These are phyloP conservation scores for Verticillium longisporum DNA, from an alignment of 2,329 filamentous ascomycete genomes.

Conservation along the genomic window DNA sequence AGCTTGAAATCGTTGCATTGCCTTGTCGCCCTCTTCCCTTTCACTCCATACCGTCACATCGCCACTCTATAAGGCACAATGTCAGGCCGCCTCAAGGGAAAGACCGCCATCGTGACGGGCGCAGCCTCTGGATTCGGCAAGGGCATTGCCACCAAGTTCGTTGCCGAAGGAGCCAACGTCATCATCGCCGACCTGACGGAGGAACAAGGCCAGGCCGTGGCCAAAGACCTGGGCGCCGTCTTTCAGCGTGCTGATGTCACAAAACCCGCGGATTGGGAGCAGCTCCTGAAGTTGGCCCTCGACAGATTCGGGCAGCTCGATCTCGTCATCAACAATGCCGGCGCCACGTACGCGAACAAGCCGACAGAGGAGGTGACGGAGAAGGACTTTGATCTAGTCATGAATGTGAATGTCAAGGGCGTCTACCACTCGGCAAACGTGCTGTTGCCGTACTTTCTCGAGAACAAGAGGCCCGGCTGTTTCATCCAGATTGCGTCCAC, in stretches of 20 bases:
- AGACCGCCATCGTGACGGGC: slow-evolving; percentile 40
- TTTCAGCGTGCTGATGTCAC: slow-evolving; percentile 44
- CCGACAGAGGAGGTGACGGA: slow-evolving; percentile 58
- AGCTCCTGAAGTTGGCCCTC: slow-evolving; percentile 35
- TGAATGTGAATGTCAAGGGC: slow-evolving; percentile 63
- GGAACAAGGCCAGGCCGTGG: slow-evolving; percentile 40
- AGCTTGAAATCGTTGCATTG: neutral
- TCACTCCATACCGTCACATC: neutral
- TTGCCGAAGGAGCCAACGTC: slow-evolving; percentile 52
- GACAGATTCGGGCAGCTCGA: slow-evolving; percentile 45
- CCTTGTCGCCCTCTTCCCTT: neutral
- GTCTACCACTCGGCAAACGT: slow-evolving; percentile 55
- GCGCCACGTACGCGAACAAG: slow-evolving; percentile 53
- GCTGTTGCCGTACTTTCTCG: slow-evolving; percentile 52
- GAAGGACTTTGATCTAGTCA: slow-evolving; percentile 58
- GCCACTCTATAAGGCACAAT: slow-evolving; percentile 8
- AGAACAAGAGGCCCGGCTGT: slow-evolving; percentile 44
- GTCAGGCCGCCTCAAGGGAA: slow-evolving; percentile 28
- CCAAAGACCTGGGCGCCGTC: slow-evolving; percentile 32
- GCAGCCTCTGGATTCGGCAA: slow-evolving; percentile 58
- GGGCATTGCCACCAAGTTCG: slow-evolving; percentile 53
- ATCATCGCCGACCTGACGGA: slow-evolving; percentile 56
- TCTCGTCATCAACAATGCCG: slow-evolving; percentile 56
- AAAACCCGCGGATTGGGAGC: slow-evolving; percentile 44
- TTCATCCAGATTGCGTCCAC: slow-evolving; percentile 64